Conservation (phyloP, 345 rosid species). For the Hypericum androsaemum region DNA sequence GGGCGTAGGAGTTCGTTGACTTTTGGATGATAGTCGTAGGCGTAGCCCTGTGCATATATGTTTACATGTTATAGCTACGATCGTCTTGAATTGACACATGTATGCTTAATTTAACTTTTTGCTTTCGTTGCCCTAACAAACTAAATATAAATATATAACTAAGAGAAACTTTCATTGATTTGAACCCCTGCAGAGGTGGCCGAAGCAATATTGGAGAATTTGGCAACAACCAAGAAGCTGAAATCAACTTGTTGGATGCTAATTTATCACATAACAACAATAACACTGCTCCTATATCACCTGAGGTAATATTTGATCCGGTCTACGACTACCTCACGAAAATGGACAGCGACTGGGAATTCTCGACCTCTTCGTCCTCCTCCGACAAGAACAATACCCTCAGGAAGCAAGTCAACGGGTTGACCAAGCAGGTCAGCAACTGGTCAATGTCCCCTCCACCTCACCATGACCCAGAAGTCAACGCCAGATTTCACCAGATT, state of each 20-base stretch:
- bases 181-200: slow-evolving; percentile 25
- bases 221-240: slow-evolving; percentile 30
- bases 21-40: too few relatives aligned
- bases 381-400: slow-evolving; percentile 23
- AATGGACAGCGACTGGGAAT: slow-evolving; percentile 34
- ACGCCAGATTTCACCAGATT: too few relatives aligned
- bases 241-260: slow-evolving; percentile 40
- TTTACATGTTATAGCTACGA: too few relatives aligned
- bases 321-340: slow-evolving; percentile 37
- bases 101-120: too few relatives aligned
- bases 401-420: slow-evolving; percentile 7
- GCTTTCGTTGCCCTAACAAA: too few relatives aligned
- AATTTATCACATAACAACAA: slow-evolving; percentile 26
- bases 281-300: slow-evolving; percentile 18
- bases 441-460: too few relatives aligned
- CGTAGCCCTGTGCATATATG: too few relatives aligned
- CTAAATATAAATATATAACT: too few relatives aligned
- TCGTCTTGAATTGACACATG: too few relatives aligned
- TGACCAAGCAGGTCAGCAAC: too few relatives aligned
- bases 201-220: slow-evolving; percentile 33
- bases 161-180: neutral
- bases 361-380: slow-evolving; percentile 24
- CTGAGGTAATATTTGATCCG: slow-evolving; percentile 30
- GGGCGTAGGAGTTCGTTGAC: too few relatives aligned
- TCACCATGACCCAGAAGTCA: too few relatives aligned